A percentile compares a stretch with the other conserved stretches of the same genome.
Evolutionary conservation across 768 basidiomycete species (phyloP).

Genomic region (Boletellus emodensis): DNA sequence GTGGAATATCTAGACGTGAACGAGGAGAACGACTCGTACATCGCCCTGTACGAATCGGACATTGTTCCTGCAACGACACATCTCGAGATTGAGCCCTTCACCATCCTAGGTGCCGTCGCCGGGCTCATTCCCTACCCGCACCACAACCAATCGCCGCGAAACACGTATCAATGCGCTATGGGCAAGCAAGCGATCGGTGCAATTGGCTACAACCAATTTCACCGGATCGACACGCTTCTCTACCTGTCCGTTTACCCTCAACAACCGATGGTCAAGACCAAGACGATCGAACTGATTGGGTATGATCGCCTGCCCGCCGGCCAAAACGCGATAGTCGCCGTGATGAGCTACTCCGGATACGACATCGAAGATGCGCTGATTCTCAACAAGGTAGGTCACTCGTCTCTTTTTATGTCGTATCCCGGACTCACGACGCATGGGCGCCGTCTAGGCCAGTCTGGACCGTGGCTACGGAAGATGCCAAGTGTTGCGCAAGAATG

Average conservation of each 20-base stretch:
- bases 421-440: slow-evolving; percentile 1
- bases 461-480: slow-evolving; percentile 98
- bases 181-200: slow-evolving; percentile 99
- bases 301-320: slow-evolving; percentile 97
- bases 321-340: slow-evolving; percentile 96
- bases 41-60: slow-evolving; percentile 89
- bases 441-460: slow-evolving; percentile 67
- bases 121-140: slow-evolving; percentile 99
- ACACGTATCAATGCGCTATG: slow-evolving; percentile 99
- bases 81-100: slow-evolving; percentile 98
- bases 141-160: slow-evolving; percentile 98
- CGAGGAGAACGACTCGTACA: slow-evolving; percentile 97
- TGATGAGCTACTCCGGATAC: slow-evolving; percentile 99
- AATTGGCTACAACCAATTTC: slow-evolving; percentile 96
- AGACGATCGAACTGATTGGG: slow-evolving; percentile 94
- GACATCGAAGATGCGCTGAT: slow-evolving; percentile 99
- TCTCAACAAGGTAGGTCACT: slow-evolving; percentile 68
- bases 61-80: slow-evolving; percentile 84
- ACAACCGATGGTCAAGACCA: slow-evolving; percentile 99
- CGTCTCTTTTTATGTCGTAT: not conserved
- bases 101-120: slow-evolving; percentile 93
- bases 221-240: slow-evolving; percentile 96
- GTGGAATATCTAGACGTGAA: slow-evolving; percentile 99
- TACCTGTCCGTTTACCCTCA: slow-evolving; percentile 98
- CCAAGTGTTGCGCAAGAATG: slow-evolving; percentile 95